These are phyloP conservation scores for Coniochaeta hoffmannii DNA, from an alignment of 2,329 filamentous ascomycete genomes.

Conservation along the genomic window DNA sequence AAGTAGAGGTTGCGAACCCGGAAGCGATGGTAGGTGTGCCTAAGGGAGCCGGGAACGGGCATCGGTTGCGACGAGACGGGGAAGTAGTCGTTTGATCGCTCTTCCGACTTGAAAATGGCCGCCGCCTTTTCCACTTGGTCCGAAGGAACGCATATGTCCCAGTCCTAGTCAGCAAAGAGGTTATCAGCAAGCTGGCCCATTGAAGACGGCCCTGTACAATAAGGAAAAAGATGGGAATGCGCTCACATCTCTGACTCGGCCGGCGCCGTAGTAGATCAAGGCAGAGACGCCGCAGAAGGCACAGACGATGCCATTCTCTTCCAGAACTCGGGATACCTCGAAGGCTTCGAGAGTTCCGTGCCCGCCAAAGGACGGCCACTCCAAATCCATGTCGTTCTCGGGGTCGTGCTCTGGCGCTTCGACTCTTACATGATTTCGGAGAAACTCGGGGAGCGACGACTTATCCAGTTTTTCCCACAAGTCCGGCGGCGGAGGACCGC, in stretches of 20 bases:
- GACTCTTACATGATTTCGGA: background rate
- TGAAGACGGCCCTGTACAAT: no score
- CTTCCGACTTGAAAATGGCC: background rate
- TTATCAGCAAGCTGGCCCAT: no score
- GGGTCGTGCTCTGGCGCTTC: background rate
- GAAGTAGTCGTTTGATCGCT: background rate
- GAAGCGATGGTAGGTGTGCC: no score
- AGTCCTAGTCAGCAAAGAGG: background rate
- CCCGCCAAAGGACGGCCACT: background rate
- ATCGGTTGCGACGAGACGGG: background rate
- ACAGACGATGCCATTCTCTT: background rate
- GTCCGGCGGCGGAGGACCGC: background rate
- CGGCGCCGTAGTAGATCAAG: constrained; percentile 2
- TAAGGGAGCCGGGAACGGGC: background rate
- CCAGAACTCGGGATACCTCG: background rate
- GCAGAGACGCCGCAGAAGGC: background rate
- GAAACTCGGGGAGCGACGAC: background rate
- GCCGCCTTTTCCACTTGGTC: background rate
- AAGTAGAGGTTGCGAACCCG: background rate
- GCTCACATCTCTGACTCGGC: background rate
- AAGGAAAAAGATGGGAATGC: no score
- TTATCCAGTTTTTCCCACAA: background rate
- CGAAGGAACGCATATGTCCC: background rate
- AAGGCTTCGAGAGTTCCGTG: background rate
- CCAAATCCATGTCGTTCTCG: background rate